These are phyloP conservation scores for Cornus suecica DNA, from an alignment of 148 eudicot genomes.

Conservation along the genomic window DNA sequence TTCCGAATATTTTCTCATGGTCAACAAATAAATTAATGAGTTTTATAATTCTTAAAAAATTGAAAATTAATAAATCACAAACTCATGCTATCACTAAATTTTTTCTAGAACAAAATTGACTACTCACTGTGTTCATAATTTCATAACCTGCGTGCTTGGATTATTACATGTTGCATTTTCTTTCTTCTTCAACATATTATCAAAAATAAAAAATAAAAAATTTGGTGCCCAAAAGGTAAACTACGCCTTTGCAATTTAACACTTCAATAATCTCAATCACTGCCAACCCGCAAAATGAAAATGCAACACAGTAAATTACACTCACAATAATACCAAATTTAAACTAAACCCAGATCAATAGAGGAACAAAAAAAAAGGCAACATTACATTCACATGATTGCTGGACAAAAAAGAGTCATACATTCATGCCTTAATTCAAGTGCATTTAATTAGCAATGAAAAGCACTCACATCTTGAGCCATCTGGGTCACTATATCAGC, in stretches of 20 bases:
- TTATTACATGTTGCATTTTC: neutral
- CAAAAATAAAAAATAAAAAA: too few relatives aligned
- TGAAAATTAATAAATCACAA: too few relatives aligned
- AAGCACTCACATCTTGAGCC: slow-evolving; percentile 86
- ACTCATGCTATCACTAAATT: too few relatives aligned
- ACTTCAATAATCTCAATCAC: neutral
- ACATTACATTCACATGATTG: neutral
- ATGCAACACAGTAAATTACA: slow-evolving; percentile 2
- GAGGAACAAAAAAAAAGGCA: neutral
- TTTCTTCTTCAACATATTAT: neutral
- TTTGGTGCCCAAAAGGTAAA: neutral
- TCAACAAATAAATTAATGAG: too few relatives aligned
- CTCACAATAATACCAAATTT: neutral
- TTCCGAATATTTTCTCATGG: too few relatives aligned
- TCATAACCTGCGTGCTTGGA: neutral
- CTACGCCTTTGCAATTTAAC: neutral
- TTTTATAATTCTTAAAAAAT: too few relatives aligned
- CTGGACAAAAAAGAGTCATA: neutral
- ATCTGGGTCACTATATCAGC: slow-evolving; percentile 87
- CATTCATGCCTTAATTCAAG: neutral
- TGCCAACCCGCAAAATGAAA: neutral
- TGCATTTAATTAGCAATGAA: neutral
- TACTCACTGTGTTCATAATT: neutral
- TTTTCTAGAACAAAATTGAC: too few relatives aligned
- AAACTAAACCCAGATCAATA: neutral